These are phyloP conservation scores for Eragrostis tef DNA, from an alignment of 202 grass and related monocot genomes.

Conservation along the genomic window DNA sequence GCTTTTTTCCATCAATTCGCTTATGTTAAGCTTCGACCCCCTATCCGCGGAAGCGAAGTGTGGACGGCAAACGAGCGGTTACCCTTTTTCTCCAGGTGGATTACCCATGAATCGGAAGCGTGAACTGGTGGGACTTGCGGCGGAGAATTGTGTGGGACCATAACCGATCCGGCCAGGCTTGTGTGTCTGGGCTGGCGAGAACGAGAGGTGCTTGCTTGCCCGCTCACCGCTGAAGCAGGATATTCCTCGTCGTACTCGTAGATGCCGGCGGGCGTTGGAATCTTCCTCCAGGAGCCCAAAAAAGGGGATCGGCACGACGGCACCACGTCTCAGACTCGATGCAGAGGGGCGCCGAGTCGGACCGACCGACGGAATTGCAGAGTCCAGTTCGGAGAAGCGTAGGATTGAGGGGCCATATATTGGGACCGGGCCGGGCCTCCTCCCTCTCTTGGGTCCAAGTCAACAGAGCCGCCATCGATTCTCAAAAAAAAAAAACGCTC, in stretches of 20 bases:
- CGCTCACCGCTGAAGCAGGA: background rate
- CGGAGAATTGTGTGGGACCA: background rate
- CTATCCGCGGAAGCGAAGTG: background rate
- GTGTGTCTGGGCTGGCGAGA: background rate
- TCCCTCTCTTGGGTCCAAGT: too few relatives aligned
- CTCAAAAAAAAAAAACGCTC: too few relatives aligned
- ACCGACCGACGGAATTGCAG: too few relatives aligned
- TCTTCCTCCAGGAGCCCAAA: background rate
- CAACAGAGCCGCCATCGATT: too few relatives aligned
- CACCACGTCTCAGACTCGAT: too few relatives aligned
- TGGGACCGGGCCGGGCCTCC: too few relatives aligned
- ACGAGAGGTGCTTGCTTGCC: background rate
- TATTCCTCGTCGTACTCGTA: slow-evolving; percentile 6
- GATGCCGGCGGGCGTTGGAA: background rate
- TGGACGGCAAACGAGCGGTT: background rate
- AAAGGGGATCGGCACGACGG: background rate
- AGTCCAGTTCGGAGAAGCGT: too few relatives aligned
- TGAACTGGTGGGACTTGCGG: background rate
- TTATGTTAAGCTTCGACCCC: too few relatives aligned
- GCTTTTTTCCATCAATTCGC: too few relatives aligned
- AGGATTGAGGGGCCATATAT: too few relatives aligned
- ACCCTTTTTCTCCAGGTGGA: background rate
- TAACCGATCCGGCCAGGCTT: background rate
- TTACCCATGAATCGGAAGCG: background rate
- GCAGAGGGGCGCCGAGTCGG: too few relatives aligned